Conservation (phyloP, 805 yeast species). For the Myxozyma mucilagina region DNA sequence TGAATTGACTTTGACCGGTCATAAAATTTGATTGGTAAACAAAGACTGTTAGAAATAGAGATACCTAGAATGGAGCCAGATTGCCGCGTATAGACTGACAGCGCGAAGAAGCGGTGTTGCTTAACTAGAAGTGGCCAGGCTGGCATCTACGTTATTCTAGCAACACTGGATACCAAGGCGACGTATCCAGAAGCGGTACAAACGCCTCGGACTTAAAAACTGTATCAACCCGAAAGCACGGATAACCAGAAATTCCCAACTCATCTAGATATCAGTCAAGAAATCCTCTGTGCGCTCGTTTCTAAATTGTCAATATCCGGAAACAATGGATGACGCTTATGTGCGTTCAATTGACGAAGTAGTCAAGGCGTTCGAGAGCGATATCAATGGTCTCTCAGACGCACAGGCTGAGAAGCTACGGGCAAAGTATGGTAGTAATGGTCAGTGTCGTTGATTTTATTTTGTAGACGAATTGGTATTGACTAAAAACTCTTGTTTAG, state of each 20-base stretch:
- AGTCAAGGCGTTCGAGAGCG: constrained; percentile 26
- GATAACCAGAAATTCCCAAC: not conserved
- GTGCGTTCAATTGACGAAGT: constrained; percentile 28
- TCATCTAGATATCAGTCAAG: not conserved
- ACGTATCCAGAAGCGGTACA: not conserved
- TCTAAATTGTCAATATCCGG: not conserved
- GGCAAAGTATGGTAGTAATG: constrained; percentile 32
- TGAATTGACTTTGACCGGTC: too few relatives aligned
- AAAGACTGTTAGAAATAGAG: not conserved
- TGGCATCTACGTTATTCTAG: constrained; percentile 7
- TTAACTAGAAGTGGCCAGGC: constrained; percentile 3
- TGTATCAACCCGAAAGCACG: not conserved
- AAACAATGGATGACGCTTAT: constrained; percentile 28
- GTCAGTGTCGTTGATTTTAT: constrained; percentile 7
- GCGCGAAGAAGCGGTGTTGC: not conserved
- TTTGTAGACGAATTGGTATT: not conserved
- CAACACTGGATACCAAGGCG: not conserved
- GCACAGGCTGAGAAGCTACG: constrained; percentile 29
- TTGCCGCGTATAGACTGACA: not conserved
- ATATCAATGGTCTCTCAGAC: constrained; percentile 33
- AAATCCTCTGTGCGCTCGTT: not conserved
- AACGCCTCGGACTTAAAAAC: not conserved
- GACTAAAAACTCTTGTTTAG: constrained; percentile 6
- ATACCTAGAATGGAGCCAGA: not conserved
- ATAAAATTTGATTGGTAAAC: not conserved